Conservation (phyloP, 1,284 basidiomycete genomes). For the Entoloma clypeatum region DNA sequence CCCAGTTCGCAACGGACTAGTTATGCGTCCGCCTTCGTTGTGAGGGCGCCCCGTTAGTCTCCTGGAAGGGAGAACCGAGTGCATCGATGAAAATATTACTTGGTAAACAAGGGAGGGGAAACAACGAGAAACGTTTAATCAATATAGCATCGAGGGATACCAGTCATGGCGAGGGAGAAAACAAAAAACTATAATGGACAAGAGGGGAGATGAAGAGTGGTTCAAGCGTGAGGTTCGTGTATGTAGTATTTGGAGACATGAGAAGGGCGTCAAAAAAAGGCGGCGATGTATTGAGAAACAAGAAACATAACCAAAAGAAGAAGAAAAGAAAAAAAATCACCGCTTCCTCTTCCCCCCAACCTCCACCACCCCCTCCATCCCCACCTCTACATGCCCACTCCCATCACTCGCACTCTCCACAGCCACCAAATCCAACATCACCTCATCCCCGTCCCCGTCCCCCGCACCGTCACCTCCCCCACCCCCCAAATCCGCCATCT, state of each 20-base stretch:
- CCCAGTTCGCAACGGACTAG: too few species aligned
- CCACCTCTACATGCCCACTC: conserved; percentile 11
- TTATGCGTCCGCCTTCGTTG: too few species aligned
- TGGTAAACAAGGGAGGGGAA: too few species aligned
- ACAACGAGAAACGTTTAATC: too few species aligned
- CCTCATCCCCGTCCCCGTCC: conserved; percentile 8
- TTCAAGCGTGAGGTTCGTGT: not conserved
- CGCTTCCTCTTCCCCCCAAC: conserved; percentile 43
- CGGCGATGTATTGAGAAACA: not conserved
- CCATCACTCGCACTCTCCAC: conserved; percentile 15
- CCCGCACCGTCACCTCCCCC: conserved; percentile 10
- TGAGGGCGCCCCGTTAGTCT: too few species aligned
- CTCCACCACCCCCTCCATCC: conserved; percentile 17
- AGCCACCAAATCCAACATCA: conserved; percentile 9
- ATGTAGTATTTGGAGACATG: not conserved
- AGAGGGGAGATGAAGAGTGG: not conserved
- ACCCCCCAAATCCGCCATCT: conserved; percentile 14
- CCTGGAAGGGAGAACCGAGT: too few species aligned
- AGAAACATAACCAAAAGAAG: conserved; percentile 3
- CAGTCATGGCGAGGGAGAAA: too few species aligned
- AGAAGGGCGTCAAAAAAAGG: not conserved
- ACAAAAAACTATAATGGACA: too few species aligned
- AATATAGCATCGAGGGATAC: too few species aligned
- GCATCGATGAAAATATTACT: too few species aligned
- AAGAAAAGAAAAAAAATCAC: conserved; percentile 21